Percentiles rank a stretch among this genome's conserved stretches.
Conservation (phyloP, 2,329 filamentous ascomycete species). For the Exophiala spinifera region DNA sequence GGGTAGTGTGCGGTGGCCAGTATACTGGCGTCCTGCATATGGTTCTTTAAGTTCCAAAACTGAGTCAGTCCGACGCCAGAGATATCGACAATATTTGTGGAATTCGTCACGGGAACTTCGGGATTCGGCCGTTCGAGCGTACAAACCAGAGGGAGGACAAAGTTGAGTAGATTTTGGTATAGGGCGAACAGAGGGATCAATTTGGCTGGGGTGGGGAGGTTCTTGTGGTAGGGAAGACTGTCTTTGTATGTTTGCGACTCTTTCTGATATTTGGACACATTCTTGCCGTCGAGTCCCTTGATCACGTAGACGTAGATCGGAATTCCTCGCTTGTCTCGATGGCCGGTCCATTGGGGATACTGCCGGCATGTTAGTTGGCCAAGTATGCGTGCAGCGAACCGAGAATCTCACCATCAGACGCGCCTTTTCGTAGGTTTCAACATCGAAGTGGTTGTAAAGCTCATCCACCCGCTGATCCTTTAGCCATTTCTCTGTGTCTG, state of each 20-base stretch:
- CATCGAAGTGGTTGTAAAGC: constrained; percentile 82
- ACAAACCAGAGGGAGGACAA: constrained; percentile 81
- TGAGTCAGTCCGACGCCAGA: constrained; percentile 82
- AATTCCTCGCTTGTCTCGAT: constrained; percentile 84
- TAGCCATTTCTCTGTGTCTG: constrained; percentile 84
- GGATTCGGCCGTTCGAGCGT: constrained; percentile 70
- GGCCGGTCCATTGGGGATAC: constrained; percentile 81
- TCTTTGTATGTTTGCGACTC: constrained; percentile 37
- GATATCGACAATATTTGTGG: constrained; percentile 94
- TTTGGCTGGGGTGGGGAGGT: constrained; percentile 58
- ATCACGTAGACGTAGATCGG: constrained; percentile 91
- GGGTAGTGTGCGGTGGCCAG: constrained; percentile 92
- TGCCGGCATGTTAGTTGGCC: constrained; percentile 4
- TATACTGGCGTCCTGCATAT: constrained; percentile 89
- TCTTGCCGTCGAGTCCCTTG: constrained; percentile 75
- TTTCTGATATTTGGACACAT: constrained; percentile 74
- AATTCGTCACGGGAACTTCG: constrained; percentile 83
- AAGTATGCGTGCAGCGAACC: not conserved
- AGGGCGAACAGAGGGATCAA: constrained; percentile 84
- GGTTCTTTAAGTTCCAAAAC: constrained; percentile 90
- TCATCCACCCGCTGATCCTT: constrained; percentile 72
- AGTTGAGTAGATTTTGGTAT: constrained; percentile 88
- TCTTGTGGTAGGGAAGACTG: constrained; percentile 54
- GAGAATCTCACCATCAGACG: constrained; percentile 59
- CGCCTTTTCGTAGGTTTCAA: constrained; percentile 78